These are phyloP conservation scores for Hygrophila difformis DNA, from an alignment of 257 asterid genomes.

Conservation along the genomic window DNA sequence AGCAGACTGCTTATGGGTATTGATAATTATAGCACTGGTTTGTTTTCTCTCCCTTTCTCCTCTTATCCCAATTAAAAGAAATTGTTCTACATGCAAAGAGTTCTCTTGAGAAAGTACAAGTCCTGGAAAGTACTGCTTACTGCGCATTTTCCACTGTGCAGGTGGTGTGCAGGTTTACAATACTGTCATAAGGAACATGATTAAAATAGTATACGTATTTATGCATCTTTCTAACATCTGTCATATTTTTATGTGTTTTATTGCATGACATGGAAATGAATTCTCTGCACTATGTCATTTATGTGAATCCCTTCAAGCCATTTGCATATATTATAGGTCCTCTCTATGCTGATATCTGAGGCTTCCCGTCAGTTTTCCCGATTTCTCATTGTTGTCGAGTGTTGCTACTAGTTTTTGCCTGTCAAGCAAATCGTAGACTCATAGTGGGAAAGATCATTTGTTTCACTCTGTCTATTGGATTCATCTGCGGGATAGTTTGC, in stretches of 20 bases:
- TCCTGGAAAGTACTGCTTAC: constrained; percentile 42
- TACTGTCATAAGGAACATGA: constrained; percentile 65
- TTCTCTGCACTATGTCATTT: too few species aligned
- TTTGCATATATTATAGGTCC: too few species aligned
- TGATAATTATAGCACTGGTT: constrained; percentile 40
- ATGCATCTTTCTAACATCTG: constrained; percentile 14
- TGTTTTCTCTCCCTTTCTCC: constrained; percentile 27
- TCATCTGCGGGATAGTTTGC: too few species aligned
- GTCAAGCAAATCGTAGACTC: too few species aligned
- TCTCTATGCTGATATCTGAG: too few species aligned
- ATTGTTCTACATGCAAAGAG: background rate
- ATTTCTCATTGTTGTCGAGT: too few species aligned
- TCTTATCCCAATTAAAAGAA: background rate
- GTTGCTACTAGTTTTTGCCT: too few species aligned
- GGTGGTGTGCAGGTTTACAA: constrained; percentile 92
- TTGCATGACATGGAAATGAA: constrained; percentile 6
- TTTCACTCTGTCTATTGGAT: too few species aligned
- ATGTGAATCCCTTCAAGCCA: too few species aligned
- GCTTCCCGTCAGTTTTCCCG: too few species aligned
- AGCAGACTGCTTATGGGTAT: constrained; percentile 38
- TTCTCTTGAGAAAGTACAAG: constrained; percentile 11
- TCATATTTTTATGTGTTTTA: constrained; percentile 18
- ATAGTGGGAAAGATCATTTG: too few species aligned
- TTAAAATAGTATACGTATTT: constrained; percentile 19
- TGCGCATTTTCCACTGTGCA: constrained; percentile 97